These are phyloP conservation scores for Candida quercuum DNA, from an alignment of 805 yeast species.

Conservation along the genomic window DNA sequence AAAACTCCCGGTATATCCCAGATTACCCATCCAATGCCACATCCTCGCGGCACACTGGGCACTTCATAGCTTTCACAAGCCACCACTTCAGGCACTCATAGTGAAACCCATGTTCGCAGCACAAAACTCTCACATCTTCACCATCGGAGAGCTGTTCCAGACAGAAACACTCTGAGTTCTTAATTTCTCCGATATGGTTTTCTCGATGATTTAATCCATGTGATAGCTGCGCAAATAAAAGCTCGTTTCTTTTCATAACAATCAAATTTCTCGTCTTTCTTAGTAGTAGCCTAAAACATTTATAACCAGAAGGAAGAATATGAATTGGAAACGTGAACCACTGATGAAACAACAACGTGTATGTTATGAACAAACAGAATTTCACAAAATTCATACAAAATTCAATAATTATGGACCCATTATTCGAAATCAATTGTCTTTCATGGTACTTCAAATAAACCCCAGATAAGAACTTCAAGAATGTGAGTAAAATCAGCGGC, in stretches of 20 bases:
- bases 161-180: slow-evolving; percentile 17
- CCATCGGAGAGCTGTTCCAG: slow-evolving; percentile 5
- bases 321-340: slow-evolving; percentile 12
- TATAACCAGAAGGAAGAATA: slow-evolving; percentile 15
- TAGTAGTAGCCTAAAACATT: slow-evolving; percentile 16
- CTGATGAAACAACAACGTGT: slow-evolving; percentile 12
- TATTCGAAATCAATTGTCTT: not conserved
- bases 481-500: slow-evolving; percentile 11
- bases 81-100: slow-evolving; percentile 20
- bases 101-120: slow-evolving; percentile 19
- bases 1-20: not conserved
- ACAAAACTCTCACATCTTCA: slow-evolving; percentile 8
- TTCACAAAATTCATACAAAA: slow-evolving; percentile 8
- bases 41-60: slow-evolving; percentile 19
- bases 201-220: not conserved
- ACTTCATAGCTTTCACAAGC: slow-evolving; percentile 17
- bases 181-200: not conserved
- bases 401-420: slow-evolving; percentile 4
- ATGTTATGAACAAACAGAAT: slow-evolving; percentile 10
- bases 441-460: not conserved
- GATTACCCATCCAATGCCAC: not conserved
- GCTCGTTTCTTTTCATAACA: slow-evolving; percentile 6
- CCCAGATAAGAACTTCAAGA: slow-evolving; percentile 8
- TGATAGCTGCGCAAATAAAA: slow-evolving; percentile 6
- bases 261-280: slow-evolving; percentile 15